Conservation (phyloP, 2,329 filamentous ascomycete genomes). For the Penicillium sp. region DNA sequence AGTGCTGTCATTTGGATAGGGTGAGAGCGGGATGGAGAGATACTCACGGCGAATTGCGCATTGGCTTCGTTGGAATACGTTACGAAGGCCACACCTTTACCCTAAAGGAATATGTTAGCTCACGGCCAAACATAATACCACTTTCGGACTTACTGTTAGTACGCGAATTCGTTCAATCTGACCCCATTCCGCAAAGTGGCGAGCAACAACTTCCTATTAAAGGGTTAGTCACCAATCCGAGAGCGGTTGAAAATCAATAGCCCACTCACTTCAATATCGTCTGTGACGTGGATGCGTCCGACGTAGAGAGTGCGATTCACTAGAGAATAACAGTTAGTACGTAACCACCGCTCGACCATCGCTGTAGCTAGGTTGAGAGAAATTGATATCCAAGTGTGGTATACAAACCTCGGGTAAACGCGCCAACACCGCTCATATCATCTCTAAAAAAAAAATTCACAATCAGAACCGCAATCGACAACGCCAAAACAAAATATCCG, state of each 20-base stretch:
- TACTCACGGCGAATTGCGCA: constrained; percentile 69
- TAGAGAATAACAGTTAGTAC: not conserved
- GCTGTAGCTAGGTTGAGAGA: not conserved
- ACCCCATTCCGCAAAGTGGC: constrained; percentile 97
- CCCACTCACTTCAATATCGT: constrained; percentile 66
- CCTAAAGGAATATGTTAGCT: constrained; percentile 30
- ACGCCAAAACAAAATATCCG: not conserved
- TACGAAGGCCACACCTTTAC: constrained; percentile 87
- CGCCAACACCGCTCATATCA: constrained; percentile 88
- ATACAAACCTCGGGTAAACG: constrained; percentile 61
- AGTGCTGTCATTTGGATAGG: not conserved
- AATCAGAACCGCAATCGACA: not conserved
- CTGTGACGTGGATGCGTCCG: constrained; percentile 89
- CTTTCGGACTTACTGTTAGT: constrained; percentile 57
- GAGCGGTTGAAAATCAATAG: not conserved
- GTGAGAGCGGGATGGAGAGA: not conserved
- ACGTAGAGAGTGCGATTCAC: constrained; percentile 87
- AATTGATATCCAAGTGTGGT: not conserved
- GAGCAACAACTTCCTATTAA: constrained; percentile 81
- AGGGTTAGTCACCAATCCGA: not conserved
- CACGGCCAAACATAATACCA: not conserved
- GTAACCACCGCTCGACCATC: not conserved
- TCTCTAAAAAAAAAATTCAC: constrained; percentile 9
- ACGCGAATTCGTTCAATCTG: constrained; percentile 82
- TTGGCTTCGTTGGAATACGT: constrained; percentile 92